phyloP scores from a whole-genome alignment of 73 alveolate genomes.

The Stentor coeruleus region DNA sequence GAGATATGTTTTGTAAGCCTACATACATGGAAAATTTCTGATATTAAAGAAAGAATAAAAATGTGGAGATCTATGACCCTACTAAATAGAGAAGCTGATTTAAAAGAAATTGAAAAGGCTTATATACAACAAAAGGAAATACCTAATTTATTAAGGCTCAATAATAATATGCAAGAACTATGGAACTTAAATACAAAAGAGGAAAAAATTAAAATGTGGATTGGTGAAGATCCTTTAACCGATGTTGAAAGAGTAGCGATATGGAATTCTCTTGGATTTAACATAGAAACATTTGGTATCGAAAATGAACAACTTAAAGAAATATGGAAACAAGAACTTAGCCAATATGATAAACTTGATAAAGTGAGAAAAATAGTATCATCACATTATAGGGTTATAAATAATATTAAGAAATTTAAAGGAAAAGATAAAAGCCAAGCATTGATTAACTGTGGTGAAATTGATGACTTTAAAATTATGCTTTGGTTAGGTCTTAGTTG shows the following conservation, averaged over 20 bases:
- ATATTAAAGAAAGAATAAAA: not conserved
- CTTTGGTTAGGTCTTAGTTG: not conserved
- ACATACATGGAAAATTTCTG: not conserved
- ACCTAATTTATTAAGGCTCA: not conserved
- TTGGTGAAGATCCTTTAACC: not conserved
- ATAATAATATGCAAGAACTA: not conserved
- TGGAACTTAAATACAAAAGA: not conserved
- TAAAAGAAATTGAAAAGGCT: not conserved
- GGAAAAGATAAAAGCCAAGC: not conserved
- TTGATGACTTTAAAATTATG: not conserved
- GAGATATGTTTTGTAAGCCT: not conserved
- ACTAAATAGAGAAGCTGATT: not conserved
- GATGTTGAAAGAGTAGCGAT: not conserved
- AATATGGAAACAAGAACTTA: not conserved
- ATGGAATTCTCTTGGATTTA: not conserved
- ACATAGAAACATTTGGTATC: not conserved
- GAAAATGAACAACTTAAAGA: not conserved
- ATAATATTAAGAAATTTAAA: not conserved
- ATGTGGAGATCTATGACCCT: not conserved
- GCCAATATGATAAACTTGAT: not conserved
- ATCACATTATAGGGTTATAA: not conserved
- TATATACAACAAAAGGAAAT: not conserved
- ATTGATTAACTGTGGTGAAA: not conserved
- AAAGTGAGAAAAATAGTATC: not conserved
- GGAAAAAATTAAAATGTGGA: constrained; percentile 2